These are phyloP conservation scores for Colletotrichum sp. DNA, from an alignment of 2,329 filamentous ascomycete genomes.

Conservation along the genomic window DNA sequence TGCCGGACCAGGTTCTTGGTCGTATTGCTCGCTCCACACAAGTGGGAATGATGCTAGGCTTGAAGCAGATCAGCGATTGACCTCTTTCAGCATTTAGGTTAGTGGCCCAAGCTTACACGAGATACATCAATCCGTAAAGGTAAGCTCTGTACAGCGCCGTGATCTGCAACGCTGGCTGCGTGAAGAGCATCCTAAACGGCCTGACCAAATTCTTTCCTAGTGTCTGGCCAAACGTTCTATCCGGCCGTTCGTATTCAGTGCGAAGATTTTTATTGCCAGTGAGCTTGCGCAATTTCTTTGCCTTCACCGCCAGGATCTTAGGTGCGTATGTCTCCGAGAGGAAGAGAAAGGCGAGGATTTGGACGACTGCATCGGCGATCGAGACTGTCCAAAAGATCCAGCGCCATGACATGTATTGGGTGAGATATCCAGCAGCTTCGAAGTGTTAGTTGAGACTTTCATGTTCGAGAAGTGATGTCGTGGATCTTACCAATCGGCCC, in stretches of 20 bases:
- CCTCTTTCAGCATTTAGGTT: fast-evolving
- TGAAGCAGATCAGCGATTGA: neutral
- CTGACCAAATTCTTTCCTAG: constrained; percentile 41
- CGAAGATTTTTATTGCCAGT: constrained; percentile 31
- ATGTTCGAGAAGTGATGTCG: too few relatives aligned
- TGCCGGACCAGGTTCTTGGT: constrained; percentile 48
- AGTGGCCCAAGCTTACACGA: constrained; percentile 37
- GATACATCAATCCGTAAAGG: constrained; percentile 59
- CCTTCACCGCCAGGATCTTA: constrained; percentile 33
- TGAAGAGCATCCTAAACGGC: constrained; percentile 53
- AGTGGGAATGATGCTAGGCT: constrained; percentile 56
- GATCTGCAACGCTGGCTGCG: constrained; percentile 55
- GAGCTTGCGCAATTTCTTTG: constrained; percentile 27
- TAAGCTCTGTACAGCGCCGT: constrained; percentile 54
- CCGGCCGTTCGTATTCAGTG: constrained; percentile 32
- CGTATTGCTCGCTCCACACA: constrained; percentile 53
- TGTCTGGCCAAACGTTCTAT: constrained; percentile 27
- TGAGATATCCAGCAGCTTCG: constrained; percentile 42
- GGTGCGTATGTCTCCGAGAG: constrained; percentile 43
- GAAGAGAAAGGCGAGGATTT: constrained; percentile 39
- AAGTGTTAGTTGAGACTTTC: neutral
- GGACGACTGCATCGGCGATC: constrained; percentile 39
- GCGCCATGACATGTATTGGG: constrained; percentile 42
- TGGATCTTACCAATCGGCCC: constrained; percentile 39
- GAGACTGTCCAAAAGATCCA: constrained; percentile 50